Evolutionary conservation across 1,139 yeast genomes (phyloP), one percentile per base, ranked within the genome.

Genomic region (Pichia sp.): DNA sequence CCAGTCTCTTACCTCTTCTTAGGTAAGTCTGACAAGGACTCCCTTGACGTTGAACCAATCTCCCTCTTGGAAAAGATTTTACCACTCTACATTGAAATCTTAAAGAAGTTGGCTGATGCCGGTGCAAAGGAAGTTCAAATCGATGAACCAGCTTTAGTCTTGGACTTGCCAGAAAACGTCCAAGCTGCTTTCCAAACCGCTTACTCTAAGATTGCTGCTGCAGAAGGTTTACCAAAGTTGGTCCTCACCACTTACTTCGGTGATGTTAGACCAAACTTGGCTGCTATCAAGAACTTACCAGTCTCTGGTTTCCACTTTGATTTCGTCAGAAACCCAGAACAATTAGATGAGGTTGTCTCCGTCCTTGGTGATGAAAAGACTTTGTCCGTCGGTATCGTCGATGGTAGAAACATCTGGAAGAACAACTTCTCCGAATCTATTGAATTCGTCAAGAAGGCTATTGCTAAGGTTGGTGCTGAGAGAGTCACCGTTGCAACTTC

Each of bases 361-460:
- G 71, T 82, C 58, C 68, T 88, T 46, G 60, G 70, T 48, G 65
- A 64, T 41, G 72, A 77, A 53, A 95, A 91, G 73, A 67, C 73
- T 49, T 74, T 91, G 60, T 88, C 97, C 49, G 95, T 82, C 50
- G 98, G 98, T 84, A 77, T 91, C 56, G 91, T 91, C 57, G 94
- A 86, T 58, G 98, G 98, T 71, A 87, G 98, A 79, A 91, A 91
- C 79, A 85, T 91, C 68, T 91, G 98, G 98, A 91, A 91, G 77
- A 82, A 94, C 64, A 84, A 91, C 72, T 84, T 81, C 58, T 65
- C 91, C 58, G 77, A 78, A 69, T 94, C 98, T 50, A 69, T 87
- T 58, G 82, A 68, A 50, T 63, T 81, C 48, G 94, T 87, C 55
- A 71, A 79, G 63, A 74, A 77, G 66, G 96, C 96, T 53, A 72